These are phyloP conservation scores for Globisporangium abappressorium DNA, from an alignment of 352 stramenopile genomes.

Conservation along the genomic window DNA sequence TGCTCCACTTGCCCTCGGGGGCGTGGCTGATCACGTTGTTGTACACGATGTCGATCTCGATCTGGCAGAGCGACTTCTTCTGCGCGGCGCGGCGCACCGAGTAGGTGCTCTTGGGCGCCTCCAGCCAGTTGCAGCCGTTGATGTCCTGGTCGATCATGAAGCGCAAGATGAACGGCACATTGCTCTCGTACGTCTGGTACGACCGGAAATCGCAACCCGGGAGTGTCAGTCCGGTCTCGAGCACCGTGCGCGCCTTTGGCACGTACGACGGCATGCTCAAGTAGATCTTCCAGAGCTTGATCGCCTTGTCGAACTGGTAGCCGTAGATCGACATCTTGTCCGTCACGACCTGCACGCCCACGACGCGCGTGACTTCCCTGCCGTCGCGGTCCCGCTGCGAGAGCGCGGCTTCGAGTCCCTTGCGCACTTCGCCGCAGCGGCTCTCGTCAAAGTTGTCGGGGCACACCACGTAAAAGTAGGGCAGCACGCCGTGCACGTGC, in stretches of 20 bases:
- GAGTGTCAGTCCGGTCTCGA: constrained; percentile 84
- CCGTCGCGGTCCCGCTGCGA: constrained; percentile 51
- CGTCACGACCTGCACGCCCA: constrained; percentile 69
- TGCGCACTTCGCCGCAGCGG: constrained; percentile 68
- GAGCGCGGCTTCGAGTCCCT: constrained; percentile 55
- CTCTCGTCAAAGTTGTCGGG: constrained; percentile 63
- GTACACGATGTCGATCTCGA: constrained; percentile 99
- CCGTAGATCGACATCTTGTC: constrained; percentile 86
- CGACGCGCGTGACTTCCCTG: constrained; percentile 42
- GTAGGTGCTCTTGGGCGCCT: constrained; percentile 92
- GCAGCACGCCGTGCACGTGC: constrained; percentile 97
- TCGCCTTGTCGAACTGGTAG: constrained; percentile 77
- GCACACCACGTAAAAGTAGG: constrained; percentile 96
- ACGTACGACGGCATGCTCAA: constrained; percentile 95
- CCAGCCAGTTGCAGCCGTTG: constrained; percentile 96
- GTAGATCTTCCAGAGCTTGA: constrained; percentile 89
- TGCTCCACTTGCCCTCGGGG: constrained; percentile 94
- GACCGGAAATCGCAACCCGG: constrained; percentile 62
- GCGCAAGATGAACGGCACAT: constrained; percentile 98
- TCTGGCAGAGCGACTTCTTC: constrained; percentile 90
- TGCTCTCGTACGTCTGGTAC: constrained; percentile 97
- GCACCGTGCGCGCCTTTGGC: constrained; percentile 88
- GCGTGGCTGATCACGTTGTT: constrained; percentile 94
- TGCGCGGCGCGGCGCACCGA: constrained; percentile 56
- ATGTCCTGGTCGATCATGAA: constrained; percentile 99